Evolutionary conservation across 2,329 filamentous ascomycete species (phyloP).

Genomic region (Trichoderma cornu-damae): DNA sequence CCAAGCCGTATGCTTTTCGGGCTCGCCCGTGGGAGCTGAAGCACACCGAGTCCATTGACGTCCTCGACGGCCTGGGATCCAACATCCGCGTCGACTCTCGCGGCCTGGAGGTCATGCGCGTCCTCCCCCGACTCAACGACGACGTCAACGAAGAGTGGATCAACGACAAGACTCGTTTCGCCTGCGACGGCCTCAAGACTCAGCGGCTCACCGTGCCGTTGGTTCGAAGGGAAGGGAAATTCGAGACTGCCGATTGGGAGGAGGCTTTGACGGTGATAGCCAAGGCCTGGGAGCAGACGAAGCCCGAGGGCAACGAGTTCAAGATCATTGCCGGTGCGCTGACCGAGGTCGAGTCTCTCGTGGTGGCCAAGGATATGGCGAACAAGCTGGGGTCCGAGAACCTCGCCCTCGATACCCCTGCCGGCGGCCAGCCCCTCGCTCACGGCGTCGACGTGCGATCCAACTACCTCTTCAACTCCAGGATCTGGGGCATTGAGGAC

Average conservation of each 20-base stretch:
- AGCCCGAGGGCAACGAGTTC: constrained; percentile 87
- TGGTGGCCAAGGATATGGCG: constrained; percentile 93
- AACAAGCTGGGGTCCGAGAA: constrained; percentile 98
- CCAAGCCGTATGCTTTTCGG: constrained; percentile 96
- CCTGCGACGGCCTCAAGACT: constrained; percentile 92
- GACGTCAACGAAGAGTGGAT: constrained; percentile 99
- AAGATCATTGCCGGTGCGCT: constrained; percentile 91
- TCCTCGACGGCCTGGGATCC: constrained; percentile 86
- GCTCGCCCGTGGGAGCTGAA: constrained; percentile 96
- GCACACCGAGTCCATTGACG: constrained; percentile 92
- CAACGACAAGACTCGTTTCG: constrained; percentile 96
- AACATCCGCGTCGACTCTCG: constrained; percentile 92
- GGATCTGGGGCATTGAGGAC: constrained; percentile 88
- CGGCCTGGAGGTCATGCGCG: constrained; percentile 92
- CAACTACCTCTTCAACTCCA: constrained; percentile 96
- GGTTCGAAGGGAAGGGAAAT: constrained; percentile 81
- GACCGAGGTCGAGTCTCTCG: constrained; percentile 85
- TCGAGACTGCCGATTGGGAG: constrained; percentile 91
- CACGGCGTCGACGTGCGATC: constrained; percentile 91
- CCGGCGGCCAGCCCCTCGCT: constrained; percentile 74
- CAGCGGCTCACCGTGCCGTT: constrained; percentile 91
- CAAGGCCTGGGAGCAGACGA: constrained; percentile 70
- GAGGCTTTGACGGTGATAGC: constrained; percentile 86
- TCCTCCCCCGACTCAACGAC: constrained; percentile 89
- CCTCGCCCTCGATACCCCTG: constrained; percentile 83